Percentiles rank a stretch among this genome's conserved stretches.
These are phyloP conservation scores for Penicillium silybi DNA, from an alignment of 495 filamentous ascomycete species.

Conservation along the genomic window DNA sequence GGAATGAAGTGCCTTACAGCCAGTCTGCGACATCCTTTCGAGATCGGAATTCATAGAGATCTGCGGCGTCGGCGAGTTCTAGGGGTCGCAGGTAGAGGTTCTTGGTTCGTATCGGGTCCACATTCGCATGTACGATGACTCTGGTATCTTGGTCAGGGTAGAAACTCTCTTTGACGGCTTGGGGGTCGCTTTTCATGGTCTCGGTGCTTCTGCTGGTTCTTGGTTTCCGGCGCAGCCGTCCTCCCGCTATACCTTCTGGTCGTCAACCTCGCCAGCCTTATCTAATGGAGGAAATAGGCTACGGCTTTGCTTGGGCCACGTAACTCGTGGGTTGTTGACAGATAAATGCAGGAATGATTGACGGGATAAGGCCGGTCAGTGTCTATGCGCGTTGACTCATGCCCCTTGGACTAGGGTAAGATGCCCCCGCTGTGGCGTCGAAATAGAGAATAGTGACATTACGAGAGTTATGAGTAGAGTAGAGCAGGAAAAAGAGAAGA, in stretches of 20 bases:
- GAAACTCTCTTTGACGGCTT: conserved; percentile 2
- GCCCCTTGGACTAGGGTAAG: no score
- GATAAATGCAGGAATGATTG: no score
- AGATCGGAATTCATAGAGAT: conserved; percentile 17
- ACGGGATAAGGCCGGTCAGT: no score
- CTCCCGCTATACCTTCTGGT: not conserved
- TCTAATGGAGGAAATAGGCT: not conserved
- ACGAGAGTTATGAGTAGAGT: not conserved
- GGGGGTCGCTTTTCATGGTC: not conserved
- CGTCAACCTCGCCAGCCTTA: not conserved
- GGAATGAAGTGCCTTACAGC: conserved; percentile 15
- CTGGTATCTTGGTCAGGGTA: conserved; percentile 13
- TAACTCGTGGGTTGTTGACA: not conserved
- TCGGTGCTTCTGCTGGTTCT: not conserved
- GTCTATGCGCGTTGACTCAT: conserved; percentile 3
- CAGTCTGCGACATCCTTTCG: conserved; percentile 26
- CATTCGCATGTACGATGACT: conserved; percentile 14
- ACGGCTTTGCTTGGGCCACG: not conserved
- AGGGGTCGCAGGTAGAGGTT: conserved; percentile 19
- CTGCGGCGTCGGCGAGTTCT: conserved; percentile 13
- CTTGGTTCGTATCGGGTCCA: conserved; percentile 13
- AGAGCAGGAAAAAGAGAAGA: not conserved
- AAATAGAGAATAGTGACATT: not conserved
- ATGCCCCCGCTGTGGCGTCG: conserved; percentile 1
- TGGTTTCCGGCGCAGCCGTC: not conserved